Evolutionary conservation across 768 basidiomycete genomes (phyloP), one percentile per base, ranked within the genome.

Genomic region (Coprinopsis cinerea): DNA sequence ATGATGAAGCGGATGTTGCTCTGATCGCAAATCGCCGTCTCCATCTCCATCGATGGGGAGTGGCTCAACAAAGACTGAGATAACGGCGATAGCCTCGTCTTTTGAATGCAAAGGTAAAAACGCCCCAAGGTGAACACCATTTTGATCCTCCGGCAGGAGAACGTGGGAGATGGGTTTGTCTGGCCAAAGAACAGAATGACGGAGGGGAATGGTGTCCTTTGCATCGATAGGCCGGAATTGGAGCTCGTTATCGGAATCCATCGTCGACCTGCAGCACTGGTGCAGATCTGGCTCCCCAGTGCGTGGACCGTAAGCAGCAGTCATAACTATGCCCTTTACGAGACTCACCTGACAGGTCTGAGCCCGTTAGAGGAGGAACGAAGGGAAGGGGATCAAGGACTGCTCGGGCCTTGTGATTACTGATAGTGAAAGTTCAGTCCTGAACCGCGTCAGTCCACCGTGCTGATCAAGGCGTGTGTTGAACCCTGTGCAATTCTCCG

Each of bases 141-240:
- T 47, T 30, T 68, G 60, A 55, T 83, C 81, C 53, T 80, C 79
- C 11, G 78, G 72, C 2, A 82, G 68, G 49, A 59, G 66, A 40
- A 83, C 75, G 50, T 76, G 66, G 48, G 73, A 67, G 13, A 77
- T 58, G 6, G 74, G 70, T 55, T 69, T 69, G 53, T 73, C 59
- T 7, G 80, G 77, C 79, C 81, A 83, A 20, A 83, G 68, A 3
- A 84, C 77, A 22, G 69, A 67, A 60, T 80, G 80, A 34, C 80
- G 75, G 32, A 82, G 70, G 5, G 65, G 57, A 39, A 79, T 57
- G 0, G 81, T 82, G 41, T 74, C 61, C 32, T 70, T 63, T 14
- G 66, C 65, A 24, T 61, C 53, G 58, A 81, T 75, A 7, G 44
- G 39, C 42, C 30, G 45, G 49, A 52, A 57, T 18, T 39, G 36